Evolutionary conservation across 106 monocot species (phyloP).

Genomic region (Dendrobium huoshanense): DNA sequence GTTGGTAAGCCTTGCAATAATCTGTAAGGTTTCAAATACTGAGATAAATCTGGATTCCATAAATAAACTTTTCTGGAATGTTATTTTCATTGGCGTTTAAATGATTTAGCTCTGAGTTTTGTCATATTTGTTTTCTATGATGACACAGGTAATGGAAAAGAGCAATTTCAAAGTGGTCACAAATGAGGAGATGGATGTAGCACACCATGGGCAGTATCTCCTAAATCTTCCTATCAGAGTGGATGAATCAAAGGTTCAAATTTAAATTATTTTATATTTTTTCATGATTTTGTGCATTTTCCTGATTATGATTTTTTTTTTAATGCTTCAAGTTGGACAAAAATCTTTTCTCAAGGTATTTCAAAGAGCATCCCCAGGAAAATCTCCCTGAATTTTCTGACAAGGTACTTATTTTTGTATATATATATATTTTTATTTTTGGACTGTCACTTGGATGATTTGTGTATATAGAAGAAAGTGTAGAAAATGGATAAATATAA

Average conservation of each 20-base stretch:
- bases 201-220: constrained; percentile 82
- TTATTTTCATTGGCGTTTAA: too few species aligned
- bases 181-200: constrained; percentile 75
- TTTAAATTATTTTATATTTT: background rate
- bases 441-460: background rate
- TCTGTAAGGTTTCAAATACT: too few species aligned
- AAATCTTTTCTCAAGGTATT: constrained; percentile 59
- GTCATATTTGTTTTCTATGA: too few species aligned
- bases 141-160: constrained; percentile 79
- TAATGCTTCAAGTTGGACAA: constrained; percentile 61
- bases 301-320: background rate
- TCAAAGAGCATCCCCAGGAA: constrained; percentile 63
- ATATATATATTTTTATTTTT: too few species aligned
- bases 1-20: too few species aligned
- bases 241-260: constrained; percentile 81
- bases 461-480: too few species aligned
- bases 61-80: too few species aligned
- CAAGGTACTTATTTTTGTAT: constrained; percentile 44
- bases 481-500: too few species aligned
- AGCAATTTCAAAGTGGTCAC: constrained; percentile 90
- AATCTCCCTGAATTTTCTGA: constrained; percentile 80
- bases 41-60: too few species aligned
- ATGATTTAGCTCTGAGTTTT: too few species aligned
- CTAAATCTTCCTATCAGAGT: constrained; percentile 89
- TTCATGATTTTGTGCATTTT: constrained; percentile 6